phyloP scores from a whole-genome alignment of 2,329 filamentous ascomycete genomes.

The Monilinia fructigena region DNA sequence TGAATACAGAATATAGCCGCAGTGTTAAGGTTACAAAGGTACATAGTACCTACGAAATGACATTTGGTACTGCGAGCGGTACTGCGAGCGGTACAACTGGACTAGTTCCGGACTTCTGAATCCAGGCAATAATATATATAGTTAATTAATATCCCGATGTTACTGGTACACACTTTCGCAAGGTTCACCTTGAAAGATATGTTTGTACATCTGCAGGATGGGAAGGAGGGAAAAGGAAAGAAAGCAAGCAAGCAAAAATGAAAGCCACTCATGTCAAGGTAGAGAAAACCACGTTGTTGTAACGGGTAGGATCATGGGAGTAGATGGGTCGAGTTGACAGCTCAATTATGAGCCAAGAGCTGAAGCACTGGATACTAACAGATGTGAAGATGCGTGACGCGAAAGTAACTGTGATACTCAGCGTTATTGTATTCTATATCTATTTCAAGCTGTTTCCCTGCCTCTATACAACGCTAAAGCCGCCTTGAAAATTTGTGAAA shows the following conservation, averaged over 20 bases:
- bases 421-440: conserved; percentile 4
- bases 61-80: conserved; percentile 9
- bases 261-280: background rate
- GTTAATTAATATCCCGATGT: conserved; percentile 9
- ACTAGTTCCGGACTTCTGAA: background rate
- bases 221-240: background rate
- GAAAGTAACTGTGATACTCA: conserved; percentile 1
- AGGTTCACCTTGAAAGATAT: background rate
- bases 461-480: background rate
- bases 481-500: background rate
- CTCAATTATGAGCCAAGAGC: background rate
- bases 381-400: background rate
- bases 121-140: background rate
- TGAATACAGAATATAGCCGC: conserved; percentile 14
- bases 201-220: background rate
- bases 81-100: background rate
- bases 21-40: conserved; percentile 9
- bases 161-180: background rate
- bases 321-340: background rate
- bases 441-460: background rate
- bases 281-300: background rate
- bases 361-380: background rate
- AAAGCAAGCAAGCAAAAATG: background rate
- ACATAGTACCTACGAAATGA: background rate
- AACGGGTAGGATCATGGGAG: conserved; percentile 6